A percentile compares a stretch with the other conserved stretches of the same genome.
These are phyloP conservation scores for Lentinula guzmanii DNA, from an alignment of 768 basidiomycete genomes.

Conservation along the genomic window DNA sequence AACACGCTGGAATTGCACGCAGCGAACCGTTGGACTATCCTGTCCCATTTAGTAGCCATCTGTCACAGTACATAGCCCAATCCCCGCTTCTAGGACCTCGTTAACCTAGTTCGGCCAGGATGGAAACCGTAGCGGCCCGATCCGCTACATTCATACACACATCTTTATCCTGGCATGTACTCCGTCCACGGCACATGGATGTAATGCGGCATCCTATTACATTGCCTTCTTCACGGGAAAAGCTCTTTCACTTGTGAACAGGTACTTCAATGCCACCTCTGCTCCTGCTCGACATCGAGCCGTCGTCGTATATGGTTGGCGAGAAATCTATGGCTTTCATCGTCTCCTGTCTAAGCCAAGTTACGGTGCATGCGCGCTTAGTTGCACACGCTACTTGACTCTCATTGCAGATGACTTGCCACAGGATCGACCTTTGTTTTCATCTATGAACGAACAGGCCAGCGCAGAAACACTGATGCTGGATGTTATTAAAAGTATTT, in stretches of 20 bases:
- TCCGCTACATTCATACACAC: too few relatives aligned
- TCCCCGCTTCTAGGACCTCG: too few relatives aligned
- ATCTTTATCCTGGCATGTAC: neutral
- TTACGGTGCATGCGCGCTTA: neutral
- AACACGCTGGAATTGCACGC: too few relatives aligned
- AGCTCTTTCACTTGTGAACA: neutral
- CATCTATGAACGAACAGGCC: neutral
- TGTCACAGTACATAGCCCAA: too few relatives aligned
- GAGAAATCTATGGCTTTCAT: neutral
- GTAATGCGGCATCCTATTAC: neutral
- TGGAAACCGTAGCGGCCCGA: too few relatives aligned
- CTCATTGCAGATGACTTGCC: conserved; percentile 4
- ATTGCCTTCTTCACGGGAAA: neutral
- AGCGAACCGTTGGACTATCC: too few relatives aligned
- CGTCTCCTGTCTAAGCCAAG: neutral
- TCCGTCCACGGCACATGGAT: neutral
- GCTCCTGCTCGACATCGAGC: neutral
- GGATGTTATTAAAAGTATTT: neutral
- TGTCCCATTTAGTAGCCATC: too few relatives aligned
- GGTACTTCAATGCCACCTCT: neutral
- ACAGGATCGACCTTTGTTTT: neutral
- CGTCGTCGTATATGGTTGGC: neutral
- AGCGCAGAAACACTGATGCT: neutral
- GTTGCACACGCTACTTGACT: neutral
- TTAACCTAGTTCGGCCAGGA: too few relatives aligned